Conservation (phyloP, 192 early-diverging fungal genomes). For the Entomortierella parvispora region DNA sequence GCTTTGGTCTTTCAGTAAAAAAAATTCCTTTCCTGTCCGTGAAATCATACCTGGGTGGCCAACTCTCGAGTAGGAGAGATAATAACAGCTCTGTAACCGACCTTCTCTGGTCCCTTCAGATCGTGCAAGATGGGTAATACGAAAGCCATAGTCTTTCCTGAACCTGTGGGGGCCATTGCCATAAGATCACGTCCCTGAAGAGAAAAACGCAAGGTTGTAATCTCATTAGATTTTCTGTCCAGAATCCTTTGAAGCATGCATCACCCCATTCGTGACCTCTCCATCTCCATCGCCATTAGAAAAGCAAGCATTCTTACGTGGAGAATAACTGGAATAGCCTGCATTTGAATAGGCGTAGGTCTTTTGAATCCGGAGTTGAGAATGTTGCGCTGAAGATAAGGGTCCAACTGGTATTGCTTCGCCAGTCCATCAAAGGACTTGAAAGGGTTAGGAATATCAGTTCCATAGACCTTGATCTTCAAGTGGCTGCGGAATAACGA, state of each 20-base stretch:
- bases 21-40: not conserved
- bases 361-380: conserved; percentile 69
- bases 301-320: conserved; percentile 58
- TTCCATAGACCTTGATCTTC: conserved; percentile 85
- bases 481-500: conserved; percentile 78
- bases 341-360: conserved; percentile 96
- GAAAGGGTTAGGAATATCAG: conserved; percentile 88
- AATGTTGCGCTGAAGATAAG: conserved; percentile 82
- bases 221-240: too few species aligned
- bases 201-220: too few species aligned
- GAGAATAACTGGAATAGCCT: conserved; percentile 88
- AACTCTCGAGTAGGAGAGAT: conserved; percentile 96
- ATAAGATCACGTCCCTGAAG: conserved; percentile 88
- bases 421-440: conserved; percentile 83
- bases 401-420: conserved; percentile 72
- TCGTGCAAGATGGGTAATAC: conserved; percentile 90
- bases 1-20: conserved; percentile 3
- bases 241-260: too few species aligned
- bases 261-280: too few species aligned
- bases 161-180: conserved; percentile 96
- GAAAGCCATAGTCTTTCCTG: conserved; percentile 97
- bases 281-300: too few species aligned
- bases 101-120: conserved; percentile 81
- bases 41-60: conserved; percentile 71
- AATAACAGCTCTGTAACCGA: conserved; percentile 88